Evolutionary conservation across 1,284 basidiomycete species (phyloP), one percentile per base, ranked within the genome.

Genomic region (Leccinum colubrinum): DNA sequence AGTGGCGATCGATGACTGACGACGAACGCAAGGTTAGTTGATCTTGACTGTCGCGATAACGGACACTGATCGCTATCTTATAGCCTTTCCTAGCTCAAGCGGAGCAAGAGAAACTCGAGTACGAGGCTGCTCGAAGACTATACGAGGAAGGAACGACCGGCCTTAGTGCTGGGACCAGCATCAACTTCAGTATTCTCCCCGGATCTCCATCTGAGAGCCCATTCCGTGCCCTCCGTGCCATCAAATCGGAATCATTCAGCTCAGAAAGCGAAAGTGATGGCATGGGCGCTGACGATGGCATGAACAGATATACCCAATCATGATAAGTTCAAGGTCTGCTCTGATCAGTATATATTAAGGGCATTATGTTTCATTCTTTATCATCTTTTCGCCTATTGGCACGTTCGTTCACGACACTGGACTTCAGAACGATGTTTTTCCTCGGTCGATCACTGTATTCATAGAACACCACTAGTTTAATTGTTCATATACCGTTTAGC

Each of bases 1-100:
- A 91, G 76, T 98, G 95, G 95, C 85, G 95, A 65, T 88, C 86
- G 57, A 91, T 98, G 84, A 90, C 88, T 51, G 94, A 96, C 75
- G 91, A 90, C 48, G 94, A 97, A 78, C 90, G 95, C 74, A 92
- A 91, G 84, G 93, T 94, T 70, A 62, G 81, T 75, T 43, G 59
- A 64, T 62, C 39, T 9, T 67, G n/a, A 14, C 59, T 60, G 58
- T 58, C 20, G 50, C 30, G 37, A 35, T 15, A 3, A 59, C n/a
- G n/a, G 20, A 25, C 0, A 20, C 59, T 64, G 52, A 68, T 65
- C 27, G 61, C 64, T 64, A 22, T 50, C 56, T 61, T 48, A 17
- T 66, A 95, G 93, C 94, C 94, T 0, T 96, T 94, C 82, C 81
- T 96, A 55, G 88, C 90, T 25, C 92, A 94, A 75, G 94, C 94